These are phyloP conservation scores for Eucalyptus tenuipes DNA, from an alignment of 345 rosid species.

Conservation along the genomic window DNA sequence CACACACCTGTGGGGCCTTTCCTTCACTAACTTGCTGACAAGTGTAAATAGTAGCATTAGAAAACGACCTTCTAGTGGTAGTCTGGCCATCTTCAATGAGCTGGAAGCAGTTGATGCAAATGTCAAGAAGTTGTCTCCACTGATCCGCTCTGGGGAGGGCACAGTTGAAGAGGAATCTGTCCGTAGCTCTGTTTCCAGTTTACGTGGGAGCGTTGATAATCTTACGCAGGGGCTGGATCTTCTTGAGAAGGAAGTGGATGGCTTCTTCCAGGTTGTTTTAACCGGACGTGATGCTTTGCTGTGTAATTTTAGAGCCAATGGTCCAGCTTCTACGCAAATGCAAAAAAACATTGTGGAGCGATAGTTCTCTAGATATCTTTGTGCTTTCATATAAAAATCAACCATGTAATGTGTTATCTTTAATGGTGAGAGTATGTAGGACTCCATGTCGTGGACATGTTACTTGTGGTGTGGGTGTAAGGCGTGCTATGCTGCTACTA, in stretches of 20 bases:
- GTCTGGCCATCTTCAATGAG: conserved; percentile 42
- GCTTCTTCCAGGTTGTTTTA: conserved; percentile 69
- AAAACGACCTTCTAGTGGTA: conserved; percentile 21
- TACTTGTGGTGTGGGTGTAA: background rate
- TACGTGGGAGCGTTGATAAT: conserved; percentile 27
- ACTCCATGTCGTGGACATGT: background rate
- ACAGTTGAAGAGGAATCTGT: conserved; percentile 16
- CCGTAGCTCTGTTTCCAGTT: conserved; percentile 16
- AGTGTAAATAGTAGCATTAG: conserved; percentile 40
- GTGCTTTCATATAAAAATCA: background rate
- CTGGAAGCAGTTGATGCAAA: conserved; percentile 43
- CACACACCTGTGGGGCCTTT: conserved; percentile 43
- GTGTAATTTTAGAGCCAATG: conserved; percentile 49
- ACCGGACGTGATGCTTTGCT: conserved; percentile 81
- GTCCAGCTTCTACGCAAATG: conserved; percentile 8
- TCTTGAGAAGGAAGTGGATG: conserved; percentile 58
- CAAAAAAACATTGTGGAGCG: conserved; percentile 12
- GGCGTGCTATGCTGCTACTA: background rate
- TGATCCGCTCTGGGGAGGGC: conserved; percentile 41
- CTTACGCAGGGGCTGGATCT: conserved; percentile 60
- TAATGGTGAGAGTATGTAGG: background rate
- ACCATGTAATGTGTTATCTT: background rate
- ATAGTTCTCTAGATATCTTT: background rate
- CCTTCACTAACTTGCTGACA: conserved; percentile 40
- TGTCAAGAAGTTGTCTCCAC: conserved; percentile 49